Evolutionary conservation across 345 rosid species (phyloP).

Genomic region (Sisymbrium altissimum): DNA sequence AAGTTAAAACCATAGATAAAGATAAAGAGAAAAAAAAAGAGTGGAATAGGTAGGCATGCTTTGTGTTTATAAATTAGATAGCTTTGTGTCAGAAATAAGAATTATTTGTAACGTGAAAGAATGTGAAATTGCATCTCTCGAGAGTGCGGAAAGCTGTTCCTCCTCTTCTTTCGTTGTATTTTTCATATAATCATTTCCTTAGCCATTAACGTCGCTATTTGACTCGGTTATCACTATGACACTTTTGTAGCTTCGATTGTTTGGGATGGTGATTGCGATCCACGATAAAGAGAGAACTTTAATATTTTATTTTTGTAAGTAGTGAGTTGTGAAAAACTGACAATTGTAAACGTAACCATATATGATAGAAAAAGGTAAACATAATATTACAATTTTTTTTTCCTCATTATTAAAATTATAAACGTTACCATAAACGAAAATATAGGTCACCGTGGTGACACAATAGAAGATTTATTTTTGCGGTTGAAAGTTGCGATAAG

Average conservation of each 20-base stretch:
- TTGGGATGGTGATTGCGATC: not conserved
- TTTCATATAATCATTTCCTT: not conserved
- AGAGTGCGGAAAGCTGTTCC: slow-evolving; percentile 19
- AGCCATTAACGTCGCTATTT: not conserved
- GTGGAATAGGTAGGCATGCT: slow-evolving; percentile 24
- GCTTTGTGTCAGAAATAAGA: slow-evolving; percentile 26
- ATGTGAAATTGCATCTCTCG: slow-evolving; percentile 27
- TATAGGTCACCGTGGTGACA: not conserved
- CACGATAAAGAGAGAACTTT: not conserved
- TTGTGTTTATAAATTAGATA: slow-evolving; percentile 18
- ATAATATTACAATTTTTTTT: no score
- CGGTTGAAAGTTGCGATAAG: not conserved
- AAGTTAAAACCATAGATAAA: not conserved
- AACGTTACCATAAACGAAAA: not conserved
- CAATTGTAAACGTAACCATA: not conserved
- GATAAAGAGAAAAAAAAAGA: not conserved
- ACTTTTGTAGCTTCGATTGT: not conserved
- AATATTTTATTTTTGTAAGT: not conserved
- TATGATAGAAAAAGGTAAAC: not conserved
- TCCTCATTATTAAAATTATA: no score
- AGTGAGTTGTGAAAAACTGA: no score
- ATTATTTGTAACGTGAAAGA: slow-evolving; percentile 21
- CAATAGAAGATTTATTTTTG: not conserved
- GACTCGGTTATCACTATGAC: not conserved
- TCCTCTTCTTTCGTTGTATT: not conserved